These are phyloP conservation scores for Mimosa bimucronata DNA, from an alignment of 306 rosid genomes.

Conservation along the genomic window DNA sequence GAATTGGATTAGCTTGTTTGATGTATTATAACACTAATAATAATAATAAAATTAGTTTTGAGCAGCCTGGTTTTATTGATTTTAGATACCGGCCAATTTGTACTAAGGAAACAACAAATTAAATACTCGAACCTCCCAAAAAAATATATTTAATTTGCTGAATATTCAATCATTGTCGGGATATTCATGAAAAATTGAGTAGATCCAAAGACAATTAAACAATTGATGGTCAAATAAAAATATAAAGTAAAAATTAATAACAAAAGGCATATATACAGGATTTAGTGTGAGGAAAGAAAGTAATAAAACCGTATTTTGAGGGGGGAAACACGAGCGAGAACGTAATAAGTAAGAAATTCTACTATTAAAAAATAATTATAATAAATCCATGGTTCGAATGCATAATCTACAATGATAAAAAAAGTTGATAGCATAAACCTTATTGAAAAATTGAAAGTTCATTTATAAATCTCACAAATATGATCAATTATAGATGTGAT, in stretches of 20 bases:
- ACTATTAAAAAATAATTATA: too few relatives aligned
- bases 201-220: not conserved
- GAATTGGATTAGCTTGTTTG: not conserved
- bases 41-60: not conserved
- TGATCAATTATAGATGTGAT: not conserved
- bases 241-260: too few relatives aligned
- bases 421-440: not conserved
- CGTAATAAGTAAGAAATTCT: too few relatives aligned
- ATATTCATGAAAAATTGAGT: not conserved
- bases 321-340: not conserved
- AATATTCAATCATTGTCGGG: not conserved
- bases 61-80: not conserved
- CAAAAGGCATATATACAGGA: too few relatives aligned
- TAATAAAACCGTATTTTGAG: not conserved
- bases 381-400: not conserved
- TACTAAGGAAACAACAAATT: not conserved
- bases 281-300: too few relatives aligned
- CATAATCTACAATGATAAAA: not conserved
- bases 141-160: too few relatives aligned
- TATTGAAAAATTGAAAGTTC: too few relatives aligned
- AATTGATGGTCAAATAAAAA: not conserved
- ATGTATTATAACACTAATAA: too few relatives aligned
- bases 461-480: not conserved
- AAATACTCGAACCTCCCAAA: not conserved
- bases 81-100: not conserved